These are phyloP conservation scores for Candida pini DNA, from an alignment of 805 yeast genomes.

Conservation along the genomic window DNA sequence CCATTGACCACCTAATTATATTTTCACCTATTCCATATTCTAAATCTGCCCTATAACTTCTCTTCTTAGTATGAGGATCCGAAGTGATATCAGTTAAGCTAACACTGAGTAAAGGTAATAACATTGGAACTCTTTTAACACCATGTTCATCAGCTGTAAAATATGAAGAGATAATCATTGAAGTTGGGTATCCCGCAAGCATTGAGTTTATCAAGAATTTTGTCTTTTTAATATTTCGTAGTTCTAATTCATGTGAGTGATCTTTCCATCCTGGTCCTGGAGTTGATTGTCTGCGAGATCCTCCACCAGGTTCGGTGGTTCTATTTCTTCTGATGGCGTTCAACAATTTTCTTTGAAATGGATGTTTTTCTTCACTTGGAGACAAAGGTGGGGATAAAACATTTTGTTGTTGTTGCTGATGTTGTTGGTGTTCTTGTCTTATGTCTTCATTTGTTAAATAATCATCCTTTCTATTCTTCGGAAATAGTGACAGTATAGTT, in stretches of 20 bases:
- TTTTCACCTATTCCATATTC: constrained; percentile 88
- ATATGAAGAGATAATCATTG: constrained; percentile 66
- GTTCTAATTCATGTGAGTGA: constrained; percentile 17
- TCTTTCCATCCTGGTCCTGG: constrained; percentile 8
- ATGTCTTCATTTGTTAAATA: neutral
- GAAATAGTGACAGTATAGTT: constrained; percentile 12
- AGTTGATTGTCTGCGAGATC: constrained; percentile 8
- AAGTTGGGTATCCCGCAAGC: constrained; percentile 65
- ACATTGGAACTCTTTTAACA: constrained; percentile 72
- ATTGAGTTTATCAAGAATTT: constrained; percentile 42
- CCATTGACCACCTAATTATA: constrained; percentile 73
- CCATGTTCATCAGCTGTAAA: constrained; percentile 75
- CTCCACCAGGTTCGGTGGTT: constrained; percentile 8
- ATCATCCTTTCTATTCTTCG: constrained; percentile 5
- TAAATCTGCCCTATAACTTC: constrained; percentile 59
- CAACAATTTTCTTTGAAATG: constrained; percentile 14
- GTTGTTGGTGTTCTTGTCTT: no score
- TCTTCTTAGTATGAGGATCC: constrained; percentile 33
- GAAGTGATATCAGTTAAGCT: constrained; percentile 48
- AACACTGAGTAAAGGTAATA: constrained; percentile 68
- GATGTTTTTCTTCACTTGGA: constrained; percentile 10
- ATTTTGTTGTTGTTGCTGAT: neutral
- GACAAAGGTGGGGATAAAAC: neutral
- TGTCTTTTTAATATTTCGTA: constrained; percentile 21
- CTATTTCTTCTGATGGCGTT: constrained; percentile 15